Evolutionary conservation across 2,329 filamentous ascomycete genomes (phyloP).

Genomic region (Colletotrichum noveboracense): DNA sequence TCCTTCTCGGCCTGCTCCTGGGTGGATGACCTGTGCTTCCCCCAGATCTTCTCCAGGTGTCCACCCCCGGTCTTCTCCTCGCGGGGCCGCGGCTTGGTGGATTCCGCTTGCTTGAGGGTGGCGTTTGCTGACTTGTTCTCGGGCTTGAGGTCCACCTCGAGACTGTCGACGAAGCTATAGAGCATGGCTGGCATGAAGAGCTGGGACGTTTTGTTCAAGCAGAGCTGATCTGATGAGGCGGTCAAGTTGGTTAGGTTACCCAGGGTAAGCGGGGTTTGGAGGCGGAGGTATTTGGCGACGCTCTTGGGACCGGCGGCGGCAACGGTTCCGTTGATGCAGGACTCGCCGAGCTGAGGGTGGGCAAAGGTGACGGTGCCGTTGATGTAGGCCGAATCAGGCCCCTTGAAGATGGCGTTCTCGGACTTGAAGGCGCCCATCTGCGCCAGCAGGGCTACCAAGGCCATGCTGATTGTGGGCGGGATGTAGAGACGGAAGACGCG

Average conservation of each 20-base stretch:
- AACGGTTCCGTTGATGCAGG: constrained; percentile 33
- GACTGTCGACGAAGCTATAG: constrained; percentile 28
- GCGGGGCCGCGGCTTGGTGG: background rate
- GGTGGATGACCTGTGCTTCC: background rate
- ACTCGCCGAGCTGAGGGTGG: constrained; percentile 12
- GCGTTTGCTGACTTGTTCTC: background rate
- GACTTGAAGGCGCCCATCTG: constrained; percentile 41
- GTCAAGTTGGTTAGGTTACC: constrained; percentile 32
- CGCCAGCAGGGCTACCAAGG: constrained; percentile 41
- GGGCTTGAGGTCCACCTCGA: constrained; percentile 10
- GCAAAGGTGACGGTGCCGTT: constrained; percentile 39
- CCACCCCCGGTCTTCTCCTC: background rate
- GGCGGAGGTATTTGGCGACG: constrained; percentile 32
- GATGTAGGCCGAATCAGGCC: constrained; percentile 42
- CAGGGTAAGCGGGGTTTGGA: constrained; percentile 32
- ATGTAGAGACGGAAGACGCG: constrained; percentile 44
- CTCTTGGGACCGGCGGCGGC: constrained; percentile 30
- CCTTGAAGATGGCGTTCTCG: constrained; percentile 39
- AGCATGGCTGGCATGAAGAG: constrained; percentile 32
- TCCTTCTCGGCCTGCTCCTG: background rate
- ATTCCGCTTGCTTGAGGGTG: background rate
- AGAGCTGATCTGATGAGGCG: constrained; percentile 31
- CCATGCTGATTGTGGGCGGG: constrained; percentile 45
- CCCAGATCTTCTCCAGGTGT: constrained; percentile 1
- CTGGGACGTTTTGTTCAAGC: constrained; percentile 34